phyloP scores from a whole-genome alignment of 148 eudicot genomes.

The Salicornia ramosissima region DNA sequence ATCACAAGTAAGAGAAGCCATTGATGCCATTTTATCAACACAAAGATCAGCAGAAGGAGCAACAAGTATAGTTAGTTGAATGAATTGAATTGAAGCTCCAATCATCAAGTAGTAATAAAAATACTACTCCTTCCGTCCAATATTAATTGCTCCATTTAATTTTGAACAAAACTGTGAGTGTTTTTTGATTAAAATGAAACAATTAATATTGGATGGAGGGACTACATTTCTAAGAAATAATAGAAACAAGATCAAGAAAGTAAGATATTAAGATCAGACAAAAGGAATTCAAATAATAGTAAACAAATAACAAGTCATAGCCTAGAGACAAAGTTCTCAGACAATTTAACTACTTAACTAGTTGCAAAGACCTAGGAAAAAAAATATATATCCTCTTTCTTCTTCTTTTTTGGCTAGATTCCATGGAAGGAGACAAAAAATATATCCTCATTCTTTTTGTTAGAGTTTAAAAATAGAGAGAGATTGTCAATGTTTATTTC shows the following conservation, averaged over 20 bases:
- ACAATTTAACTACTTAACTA: conserved; percentile 22
- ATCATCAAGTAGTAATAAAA: not conserved
- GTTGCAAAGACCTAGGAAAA: conserved; percentile 17
- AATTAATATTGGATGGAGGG: too few relatives aligned
- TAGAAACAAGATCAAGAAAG: not conserved
- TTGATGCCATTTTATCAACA: conserved; percentile 77
- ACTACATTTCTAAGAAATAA: not conserved
- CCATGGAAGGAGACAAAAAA: conserved; percentile 17
- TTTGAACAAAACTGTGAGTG: too few relatives aligned
- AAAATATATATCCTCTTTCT: not conserved
- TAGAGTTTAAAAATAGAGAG: not conserved
- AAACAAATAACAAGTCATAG: conserved; percentile 25
- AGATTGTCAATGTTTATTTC: conserved; percentile 7
- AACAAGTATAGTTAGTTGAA: conserved; percentile 31
- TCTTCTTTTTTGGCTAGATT: conserved; percentile 13
- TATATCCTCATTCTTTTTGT: too few relatives aligned
- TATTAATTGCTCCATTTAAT: too few relatives aligned
- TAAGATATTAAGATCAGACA: conserved; percentile 14
- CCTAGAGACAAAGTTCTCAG: conserved; percentile 29
- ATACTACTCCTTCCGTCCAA: too few relatives aligned
- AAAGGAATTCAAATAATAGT: conserved; percentile 28
- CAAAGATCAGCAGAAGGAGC: conserved; percentile 49
- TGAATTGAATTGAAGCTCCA: conserved; percentile 16
- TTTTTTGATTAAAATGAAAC: too few relatives aligned
- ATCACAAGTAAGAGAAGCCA: conserved; percentile 86